These are phyloP conservation scores for Gnetum montanum DNA, from an alignment of 75 land plant genomes.

Conservation along the genomic window DNA sequence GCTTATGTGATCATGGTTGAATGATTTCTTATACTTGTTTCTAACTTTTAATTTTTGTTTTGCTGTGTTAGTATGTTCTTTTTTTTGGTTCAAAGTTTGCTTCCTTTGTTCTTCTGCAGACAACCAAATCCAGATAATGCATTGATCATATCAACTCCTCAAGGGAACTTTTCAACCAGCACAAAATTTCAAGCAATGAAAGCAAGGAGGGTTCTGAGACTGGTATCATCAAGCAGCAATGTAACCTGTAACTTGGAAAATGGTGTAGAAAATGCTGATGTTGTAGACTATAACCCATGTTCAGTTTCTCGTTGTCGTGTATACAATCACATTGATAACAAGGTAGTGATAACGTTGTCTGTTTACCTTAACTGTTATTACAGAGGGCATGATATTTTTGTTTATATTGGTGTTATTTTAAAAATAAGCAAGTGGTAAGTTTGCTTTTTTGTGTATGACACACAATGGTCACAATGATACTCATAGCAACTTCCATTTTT, in stretches of 20 bases:
- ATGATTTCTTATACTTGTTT: too few species aligned
- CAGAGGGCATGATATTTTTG: too few species aligned
- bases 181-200: slow-evolving; percentile 24
- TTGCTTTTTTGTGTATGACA: too few species aligned
- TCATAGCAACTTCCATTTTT: too few species aligned
- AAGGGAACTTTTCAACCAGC: slow-evolving; percentile 42
- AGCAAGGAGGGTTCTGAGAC: slow-evolving; percentile 25
- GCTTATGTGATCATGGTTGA: too few species aligned
- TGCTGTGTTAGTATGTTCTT: neutral
- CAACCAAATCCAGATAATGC: slow-evolving; percentile 78
- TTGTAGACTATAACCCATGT: slow-evolving; percentile 30
- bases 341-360: too few species aligned
- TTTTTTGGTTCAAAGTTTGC: neutral
- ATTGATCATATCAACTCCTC: slow-evolving; percentile 58
- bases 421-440: too few species aligned
- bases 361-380: too few species aligned
- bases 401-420: too few species aligned
- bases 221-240: slow-evolving; percentile 22
- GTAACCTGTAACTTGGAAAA: slow-evolving; percentile 8
- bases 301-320: slow-evolving; percentile 67
- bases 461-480: too few species aligned
- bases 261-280: slow-evolving; percentile 17
- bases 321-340: slow-evolving; percentile 21
- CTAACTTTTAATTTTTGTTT: neutral
- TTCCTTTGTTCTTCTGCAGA: slow-evolving; percentile 35